phyloP scores from a whole-genome alignment of 345 rosid species.

The Eucalyptus marginata region DNA sequence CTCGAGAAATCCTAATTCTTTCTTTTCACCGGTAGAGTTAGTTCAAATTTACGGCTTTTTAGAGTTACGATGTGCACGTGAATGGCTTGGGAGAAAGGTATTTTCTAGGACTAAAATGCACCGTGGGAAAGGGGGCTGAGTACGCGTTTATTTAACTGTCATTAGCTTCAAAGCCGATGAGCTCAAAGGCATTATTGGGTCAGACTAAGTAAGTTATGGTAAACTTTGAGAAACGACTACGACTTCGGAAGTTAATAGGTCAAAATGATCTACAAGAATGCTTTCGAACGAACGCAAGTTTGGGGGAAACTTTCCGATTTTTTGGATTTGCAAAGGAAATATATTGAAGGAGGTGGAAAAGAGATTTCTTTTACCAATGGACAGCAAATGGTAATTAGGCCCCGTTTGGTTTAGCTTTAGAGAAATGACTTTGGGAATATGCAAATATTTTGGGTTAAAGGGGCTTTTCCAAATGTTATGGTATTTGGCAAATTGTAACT shows the following conservation, averaged over 20 bases:
- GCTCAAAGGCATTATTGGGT: background rate
- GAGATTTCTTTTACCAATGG: background rate
- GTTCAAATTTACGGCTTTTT: background rate
- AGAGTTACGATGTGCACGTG: background rate
- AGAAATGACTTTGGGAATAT: too few relatives aligned
- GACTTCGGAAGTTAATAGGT: background rate
- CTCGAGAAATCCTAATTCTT: background rate
- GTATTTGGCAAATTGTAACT: rapidly evolving
- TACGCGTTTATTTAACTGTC: background rate
- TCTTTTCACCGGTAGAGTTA: background rate
- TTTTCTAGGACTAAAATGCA: background rate
- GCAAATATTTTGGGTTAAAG: too few relatives aligned
- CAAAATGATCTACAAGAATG: background rate
- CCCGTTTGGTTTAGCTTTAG: rapidly evolving
- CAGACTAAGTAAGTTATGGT: background rate
- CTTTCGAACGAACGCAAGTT: background rate
- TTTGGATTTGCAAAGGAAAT: background rate
- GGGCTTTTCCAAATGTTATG: rapidly evolving
- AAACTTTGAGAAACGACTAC: background rate
- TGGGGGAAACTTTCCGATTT: background rate
- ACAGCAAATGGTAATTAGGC: background rate
- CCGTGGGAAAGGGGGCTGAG: background rate
- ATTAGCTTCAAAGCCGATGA: background rate
- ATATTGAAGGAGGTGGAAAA: background rate
- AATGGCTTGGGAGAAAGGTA: background rate